Conservation (phyloP, 345 rosid genomes). For the Dimocarpus longan region DNA sequence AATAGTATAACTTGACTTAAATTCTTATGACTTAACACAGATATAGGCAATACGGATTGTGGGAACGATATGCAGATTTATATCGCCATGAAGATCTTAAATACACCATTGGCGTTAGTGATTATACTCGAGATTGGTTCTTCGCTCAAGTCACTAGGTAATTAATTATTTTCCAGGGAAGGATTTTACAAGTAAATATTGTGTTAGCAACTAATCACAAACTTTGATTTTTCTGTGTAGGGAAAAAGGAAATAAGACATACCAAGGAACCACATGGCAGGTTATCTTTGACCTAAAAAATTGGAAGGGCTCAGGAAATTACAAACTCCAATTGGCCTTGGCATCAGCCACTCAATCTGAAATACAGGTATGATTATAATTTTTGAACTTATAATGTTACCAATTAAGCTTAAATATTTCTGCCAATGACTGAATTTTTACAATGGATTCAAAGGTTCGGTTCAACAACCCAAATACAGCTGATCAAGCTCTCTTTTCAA, state of each 20-base stretch:
- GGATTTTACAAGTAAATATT: background rate
- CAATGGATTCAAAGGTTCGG: constrained; percentile 42
- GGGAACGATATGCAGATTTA: constrained; percentile 64
- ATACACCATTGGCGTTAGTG: constrained; percentile 45
- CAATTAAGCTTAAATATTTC: background rate
- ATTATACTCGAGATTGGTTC: constrained; percentile 69
- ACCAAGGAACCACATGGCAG: constrained; percentile 65
- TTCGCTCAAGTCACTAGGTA: constrained; percentile 80
- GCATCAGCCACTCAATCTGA: constrained; percentile 63
- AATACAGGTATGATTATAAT: constrained; percentile 38
- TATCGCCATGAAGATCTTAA: constrained; percentile 56
- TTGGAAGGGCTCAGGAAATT: constrained; percentile 35
- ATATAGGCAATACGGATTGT: constrained; percentile 78
- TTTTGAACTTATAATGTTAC: background rate
- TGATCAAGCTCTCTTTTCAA: constrained; percentile 41
- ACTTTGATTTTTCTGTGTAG: constrained; percentile 29
- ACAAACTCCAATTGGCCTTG: constrained; percentile 69
- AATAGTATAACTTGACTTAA: background rate
- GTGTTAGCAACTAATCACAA: background rate
- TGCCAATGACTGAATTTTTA: background rate
- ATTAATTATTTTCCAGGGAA: background rate
- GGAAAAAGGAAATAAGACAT: constrained; percentile 33
- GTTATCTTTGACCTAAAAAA: constrained; percentile 47
- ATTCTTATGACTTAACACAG: constrained; percentile 28
- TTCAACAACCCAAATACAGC: constrained; percentile 38